Evolutionary conservation across 306 rosid genomes (phyloP).

Genomic region (Clitoria ternatea): DNA sequence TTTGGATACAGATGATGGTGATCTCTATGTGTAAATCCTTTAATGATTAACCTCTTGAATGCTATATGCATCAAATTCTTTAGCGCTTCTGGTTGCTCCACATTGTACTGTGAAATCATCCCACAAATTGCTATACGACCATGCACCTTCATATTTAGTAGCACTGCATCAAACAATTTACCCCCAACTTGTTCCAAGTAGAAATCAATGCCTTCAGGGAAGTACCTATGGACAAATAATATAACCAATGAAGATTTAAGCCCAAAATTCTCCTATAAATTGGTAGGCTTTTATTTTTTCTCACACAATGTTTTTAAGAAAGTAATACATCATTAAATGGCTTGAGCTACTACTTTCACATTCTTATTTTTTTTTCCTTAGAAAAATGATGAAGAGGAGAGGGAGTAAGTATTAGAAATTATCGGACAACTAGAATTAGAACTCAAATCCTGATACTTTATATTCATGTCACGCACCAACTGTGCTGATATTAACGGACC

Average conservation of each 20-base stretch:
- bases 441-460: too few relatives aligned
- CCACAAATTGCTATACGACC: slow-evolving; percentile 22
- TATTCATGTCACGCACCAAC: too few relatives aligned
- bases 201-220: slow-evolving; percentile 33
- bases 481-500: too few relatives aligned
- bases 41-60: slow-evolving; percentile 25
- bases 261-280: not conserved
- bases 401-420: too few relatives aligned
- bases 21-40: slow-evolving; percentile 29
- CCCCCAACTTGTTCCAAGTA: slow-evolving; percentile 38
- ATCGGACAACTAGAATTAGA: too few relatives aligned
- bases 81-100: slow-evolving; percentile 14
- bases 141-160: slow-evolving; percentile 24
- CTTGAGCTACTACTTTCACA: too few relatives aligned
- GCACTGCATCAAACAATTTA: slow-evolving; percentile 36
- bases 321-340: not conserved
- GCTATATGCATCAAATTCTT: slow-evolving; percentile 22
- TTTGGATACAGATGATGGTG: slow-evolving; percentile 31
- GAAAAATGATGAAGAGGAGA: too few relatives aligned
- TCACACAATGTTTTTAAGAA: not conserved
- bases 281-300: not conserved
- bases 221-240: slow-evolving; percentile 12
- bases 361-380: too few relatives aligned
- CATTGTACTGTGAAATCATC: slow-evolving; percentile 41
- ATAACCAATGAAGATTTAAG: not conserved